A percentile compares a stretch with the other conserved stretches of the same genome.
Evolutionary conservation across 164 flowering plant genomes (phyloP).

Genomic region (Aristolochia californica): DNA sequence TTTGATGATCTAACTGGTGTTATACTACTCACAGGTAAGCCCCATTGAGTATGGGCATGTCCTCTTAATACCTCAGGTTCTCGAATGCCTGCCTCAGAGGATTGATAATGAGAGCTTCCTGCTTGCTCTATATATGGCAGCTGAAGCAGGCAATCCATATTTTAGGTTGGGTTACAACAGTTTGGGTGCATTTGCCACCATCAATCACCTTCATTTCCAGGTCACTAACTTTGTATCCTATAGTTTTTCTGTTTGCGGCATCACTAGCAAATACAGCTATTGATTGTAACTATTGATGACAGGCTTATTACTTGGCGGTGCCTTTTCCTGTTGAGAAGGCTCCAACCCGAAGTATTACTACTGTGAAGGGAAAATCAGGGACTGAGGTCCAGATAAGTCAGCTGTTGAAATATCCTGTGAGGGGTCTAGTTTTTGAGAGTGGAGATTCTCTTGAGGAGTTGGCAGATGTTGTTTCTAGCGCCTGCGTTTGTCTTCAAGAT

Average conservation of each 20-base stretch:
- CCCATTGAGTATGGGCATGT: slow-evolving; percentile 94
- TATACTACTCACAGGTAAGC: slow-evolving; percentile 45
- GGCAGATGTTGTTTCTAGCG: slow-evolving; percentile 45
- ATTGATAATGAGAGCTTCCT: slow-evolving; percentile 64
- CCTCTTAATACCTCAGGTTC: slow-evolving; percentile 61
- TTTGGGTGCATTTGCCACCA: slow-evolving; percentile 92
- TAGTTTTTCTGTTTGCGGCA: neutral
- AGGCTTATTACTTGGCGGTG: slow-evolving; percentile 64
- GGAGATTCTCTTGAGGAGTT: slow-evolving; percentile 40
- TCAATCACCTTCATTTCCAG: slow-evolving; percentile 92
- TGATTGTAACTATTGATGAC: neutral
- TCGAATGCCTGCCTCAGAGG: slow-evolving; percentile 66
- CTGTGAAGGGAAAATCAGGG: slow-evolving; percentile 5
- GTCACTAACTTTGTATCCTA: slow-evolving; percentile 12
- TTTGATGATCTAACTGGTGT: neutral
- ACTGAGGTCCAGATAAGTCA: slow-evolving; percentile 35
- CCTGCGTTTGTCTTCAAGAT: slow-evolving; percentile 64
- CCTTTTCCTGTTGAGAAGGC: slow-evolving; percentile 79
- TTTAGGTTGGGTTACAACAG: slow-evolving; percentile 90
- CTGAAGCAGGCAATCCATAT: slow-evolving; percentile 57
- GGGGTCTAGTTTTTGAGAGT: slow-evolving; percentile 66
- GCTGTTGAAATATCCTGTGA: slow-evolving; percentile 61
- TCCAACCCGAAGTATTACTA: slow-evolving; percentile 24
- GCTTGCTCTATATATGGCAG: slow-evolving; percentile 77
- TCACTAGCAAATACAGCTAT: neutral